Evolutionary conservation across 768 basidiomycete species (phyloP), one percentile per base, ranked within the genome.

Genomic region (Coprinopsis sp.): DNA sequence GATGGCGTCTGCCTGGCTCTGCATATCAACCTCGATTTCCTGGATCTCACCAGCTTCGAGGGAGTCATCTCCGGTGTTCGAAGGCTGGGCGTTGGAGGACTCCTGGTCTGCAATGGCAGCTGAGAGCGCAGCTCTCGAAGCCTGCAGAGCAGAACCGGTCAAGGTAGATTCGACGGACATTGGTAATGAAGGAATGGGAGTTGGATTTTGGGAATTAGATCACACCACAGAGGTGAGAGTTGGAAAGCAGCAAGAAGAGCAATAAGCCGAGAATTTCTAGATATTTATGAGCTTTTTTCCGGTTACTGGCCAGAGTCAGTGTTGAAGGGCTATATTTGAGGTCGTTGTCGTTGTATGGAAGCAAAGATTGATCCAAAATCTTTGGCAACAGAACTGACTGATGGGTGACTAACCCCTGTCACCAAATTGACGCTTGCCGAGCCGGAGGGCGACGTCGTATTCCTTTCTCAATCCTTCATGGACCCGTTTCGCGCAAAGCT

Each of bases 41-140:
- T 88, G 87, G 39, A 89, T 83, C 70, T 93, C 89, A 49, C 89
- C 91, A 10, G 82, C 81, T 63, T 93, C 91, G 8, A 73, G 56
- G 29, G 71, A 65, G 14, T 69, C 67, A 16, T 68, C 72, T 25
- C 64, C 57, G 37, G 58, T 60, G 33, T 33, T 54, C 37, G 61
- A 59, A 54, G 55, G 56, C 33, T 42, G 40, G 28, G 40, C 30
- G 22, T 42, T 42, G 8, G 37, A 54, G 51, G 55, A 51, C 68
- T 66, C 58, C 55, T 79, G 74, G 47, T 87, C 85, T 34, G 80
- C 70, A 27, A 90, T 63, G 11, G 89, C 89, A 46, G 85, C 78
- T 38, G 75, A 71, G 65, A 91, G 79, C 52, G 89, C 89, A 58
- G 82, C 81, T 69, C 82, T 82, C 63, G 84, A 81, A 36, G 89